These are phyloP conservation scores for Rhododendron ferrugineum DNA, from an alignment of 148 eudicot species.

Conservation along the genomic window DNA sequence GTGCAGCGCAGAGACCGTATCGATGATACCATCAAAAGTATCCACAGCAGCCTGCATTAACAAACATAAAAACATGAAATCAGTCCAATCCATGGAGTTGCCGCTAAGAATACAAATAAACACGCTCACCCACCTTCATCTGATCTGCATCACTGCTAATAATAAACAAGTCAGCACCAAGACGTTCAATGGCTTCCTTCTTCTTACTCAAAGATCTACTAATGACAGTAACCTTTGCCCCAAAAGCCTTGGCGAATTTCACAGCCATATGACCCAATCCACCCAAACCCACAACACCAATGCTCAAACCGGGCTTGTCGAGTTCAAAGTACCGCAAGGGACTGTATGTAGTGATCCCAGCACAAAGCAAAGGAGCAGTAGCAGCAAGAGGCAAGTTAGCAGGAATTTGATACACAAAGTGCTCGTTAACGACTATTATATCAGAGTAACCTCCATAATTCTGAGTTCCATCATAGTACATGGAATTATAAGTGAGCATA, in stretches of 20 bases:
- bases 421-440: conserved; percentile 22
- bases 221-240: conserved; percentile 25
- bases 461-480: conserved; percentile 5
- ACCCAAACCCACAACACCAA: conserved; percentile 24
- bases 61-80: neutral
- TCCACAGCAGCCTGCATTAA: conserved; percentile 16
- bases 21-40: conserved; percentile 18
- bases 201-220: conserved; percentile 24
- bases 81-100: neutral
- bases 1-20: conserved; percentile 21
- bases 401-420: conserved; percentile 16
- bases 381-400: conserved; percentile 21
- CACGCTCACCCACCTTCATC: conserved; percentile 14
- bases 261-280: conserved; percentile 24
- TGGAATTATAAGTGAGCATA: neutral
- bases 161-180: conserved; percentile 23
- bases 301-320: conserved; percentile 19
- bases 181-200: conserved; percentile 21
- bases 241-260: conserved; percentile 28
- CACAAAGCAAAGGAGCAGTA: conserved; percentile 27
- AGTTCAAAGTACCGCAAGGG: conserved; percentile 31
- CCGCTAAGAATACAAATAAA: neutral
- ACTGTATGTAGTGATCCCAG: conserved; percentile 28
- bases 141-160: conserved; percentile 20
- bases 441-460: conserved; percentile 38